Base-by-base conservation (phyloP, 2,329 filamentous ascomycete species). In the Coniochaeta sp. region DNA sequence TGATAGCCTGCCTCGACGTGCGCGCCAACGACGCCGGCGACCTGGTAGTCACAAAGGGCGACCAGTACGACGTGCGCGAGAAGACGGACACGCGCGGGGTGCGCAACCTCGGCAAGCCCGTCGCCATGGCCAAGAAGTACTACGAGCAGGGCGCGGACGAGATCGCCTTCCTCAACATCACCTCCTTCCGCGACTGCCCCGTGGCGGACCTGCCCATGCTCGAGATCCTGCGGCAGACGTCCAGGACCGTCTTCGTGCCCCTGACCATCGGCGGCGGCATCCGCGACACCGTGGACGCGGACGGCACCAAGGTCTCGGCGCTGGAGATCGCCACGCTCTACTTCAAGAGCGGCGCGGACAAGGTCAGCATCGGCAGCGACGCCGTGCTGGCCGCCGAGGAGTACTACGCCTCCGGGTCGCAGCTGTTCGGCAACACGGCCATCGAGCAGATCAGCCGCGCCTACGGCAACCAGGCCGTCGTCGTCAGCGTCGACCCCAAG, bases 101-200 rank as follows among this genome's bases (percentile, higher is more conserved):
- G 38, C 87, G 95, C 64, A 99, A 99, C 74, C 82, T 99, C 3
- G 95, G 95, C 65, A 99, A 99, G 76, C 95, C 95, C 1, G 93
- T 99, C 57, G 92, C 96, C 65, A 90, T 99, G 84, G 95, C 95
- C 9, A 86, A 86, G 74, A 87, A 85, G 69, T 99, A 99, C 80
- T 99, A 98, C 79, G 89, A 96, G 70, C 91, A 96, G 76, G 95
- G 95, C 62, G 93, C 95, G 14, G 95, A 99, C 74, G 95, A 99
- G 76, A 85, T 99, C 60, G 96, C 93, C 0, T 99, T 99, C 75
- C 82, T 99, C 66, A 99, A 99, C 81, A 99, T 99, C 71, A 99
- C 93, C 1, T 95, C 89, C 22, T 99, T 99, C 83, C 88, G 95
- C 63, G 95, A 98, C 78, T 96, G 92, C 65, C 95, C 95, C 8